Evolutionary conservation across 2,329 filamentous ascomycete species (phyloP).

Genomic region (Chaetomium sp.): DNA sequence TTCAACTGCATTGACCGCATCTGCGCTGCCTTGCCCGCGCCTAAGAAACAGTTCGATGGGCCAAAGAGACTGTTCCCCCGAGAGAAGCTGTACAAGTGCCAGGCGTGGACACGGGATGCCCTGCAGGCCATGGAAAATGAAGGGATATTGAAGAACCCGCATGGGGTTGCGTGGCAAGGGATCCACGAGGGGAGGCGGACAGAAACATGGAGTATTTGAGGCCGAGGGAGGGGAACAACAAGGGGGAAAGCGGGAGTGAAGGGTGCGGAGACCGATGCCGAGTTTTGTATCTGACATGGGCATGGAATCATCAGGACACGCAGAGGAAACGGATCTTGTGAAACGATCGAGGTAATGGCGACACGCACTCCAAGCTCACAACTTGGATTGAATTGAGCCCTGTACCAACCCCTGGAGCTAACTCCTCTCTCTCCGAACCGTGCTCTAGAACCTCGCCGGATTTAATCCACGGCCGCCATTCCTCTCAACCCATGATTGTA

Average conservation of each 20-base stretch:
- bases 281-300: not conserved
- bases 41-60: constrained; percentile 4
- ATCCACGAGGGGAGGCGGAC: constrained; percentile 7
- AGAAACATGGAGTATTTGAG: not conserved
- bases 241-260: not conserved
- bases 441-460: not conserved
- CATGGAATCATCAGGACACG: not conserved
- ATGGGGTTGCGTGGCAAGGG: not conserved
- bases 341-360: not conserved
- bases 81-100: constrained; percentile 8
- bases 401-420: not conserved
- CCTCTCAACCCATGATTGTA: not conserved
- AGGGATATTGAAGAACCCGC: not conserved
- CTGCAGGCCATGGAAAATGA: not conserved
- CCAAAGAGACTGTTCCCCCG: not conserved
- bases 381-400: no score
- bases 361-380: not conserved
- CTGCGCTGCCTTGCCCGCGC: not conserved
- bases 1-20: constrained; percentile 11
- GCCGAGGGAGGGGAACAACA: no score
- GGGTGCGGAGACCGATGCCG: not conserved
- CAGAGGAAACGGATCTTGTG: not conserved
- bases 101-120: constrained; percentile 8
- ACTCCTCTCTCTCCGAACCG: not conserved
- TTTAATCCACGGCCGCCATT: not conserved